Conservation (phyloP, 2,329 filamentous ascomycete species). For the Drechslera avenae region DNA sequence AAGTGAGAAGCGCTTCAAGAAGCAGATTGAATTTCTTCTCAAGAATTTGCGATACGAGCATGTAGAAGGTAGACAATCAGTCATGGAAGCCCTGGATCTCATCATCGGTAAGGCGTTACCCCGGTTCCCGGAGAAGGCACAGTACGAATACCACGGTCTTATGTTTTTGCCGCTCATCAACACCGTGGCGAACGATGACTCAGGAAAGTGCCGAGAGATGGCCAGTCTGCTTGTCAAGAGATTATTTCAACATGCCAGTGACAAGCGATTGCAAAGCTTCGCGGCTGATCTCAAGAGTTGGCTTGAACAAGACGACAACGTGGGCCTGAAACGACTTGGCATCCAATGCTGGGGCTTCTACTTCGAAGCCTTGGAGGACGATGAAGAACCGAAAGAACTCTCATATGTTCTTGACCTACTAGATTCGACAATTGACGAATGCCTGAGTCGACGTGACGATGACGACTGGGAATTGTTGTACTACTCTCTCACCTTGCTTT, state of each 20-base stretch:
- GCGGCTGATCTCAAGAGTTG: slow-evolving; percentile 73
- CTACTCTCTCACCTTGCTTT: slow-evolving; percentile 71
- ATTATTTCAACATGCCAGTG: slow-evolving; percentile 78
- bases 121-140: slow-evolving; percentile 66
- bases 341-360: slow-evolving; percentile 84
- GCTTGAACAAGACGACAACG: slow-evolving; percentile 75
- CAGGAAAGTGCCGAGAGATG: slow-evolving; percentile 80
- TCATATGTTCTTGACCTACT: slow-evolving; percentile 60
- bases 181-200: slow-evolving; percentile 86
- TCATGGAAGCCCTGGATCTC: slow-evolving; percentile 88
- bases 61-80: slow-evolving; percentile 84
- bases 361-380: slow-evolving; percentile 64
- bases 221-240: slow-evolving; percentile 80
- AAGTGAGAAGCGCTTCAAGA: slow-evolving; percentile 83
- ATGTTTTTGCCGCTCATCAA: slow-evolving; percentile 88
- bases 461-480: slow-evolving; percentile 75
- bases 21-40: slow-evolving; percentile 86
- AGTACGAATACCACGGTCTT: slow-evolving; percentile 78
- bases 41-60: slow-evolving; percentile 91
- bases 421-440: slow-evolving; percentile 58
- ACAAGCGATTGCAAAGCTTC: slow-evolving; percentile 72
- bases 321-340: slow-evolving; percentile 71
- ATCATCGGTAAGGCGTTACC: slow-evolving; percentile 74
- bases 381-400: slow-evolving; percentile 69
- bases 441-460: slow-evolving; percentile 56